Percentiles rank a stretch among this genome's conserved stretches.
phyloP scores from a whole-genome alignment of 2,329 filamentous ascomycete species.

The Huntiella decipiens region DNA sequence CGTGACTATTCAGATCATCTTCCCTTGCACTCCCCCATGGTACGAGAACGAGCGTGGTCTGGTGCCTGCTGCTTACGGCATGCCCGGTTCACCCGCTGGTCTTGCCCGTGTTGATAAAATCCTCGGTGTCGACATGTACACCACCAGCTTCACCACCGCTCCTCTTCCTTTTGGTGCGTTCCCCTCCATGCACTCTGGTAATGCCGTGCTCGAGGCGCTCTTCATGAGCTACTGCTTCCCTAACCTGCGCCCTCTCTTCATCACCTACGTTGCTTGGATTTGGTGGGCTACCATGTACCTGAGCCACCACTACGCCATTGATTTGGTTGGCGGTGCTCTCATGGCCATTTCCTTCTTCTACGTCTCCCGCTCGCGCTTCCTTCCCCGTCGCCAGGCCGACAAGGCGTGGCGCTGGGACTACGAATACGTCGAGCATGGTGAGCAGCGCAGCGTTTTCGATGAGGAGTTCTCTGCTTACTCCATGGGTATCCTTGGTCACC shows the following conservation, averaged over 20 bases:
- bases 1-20: conserved; percentile 71
- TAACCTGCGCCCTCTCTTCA: conserved; percentile 57
- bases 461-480: conserved; percentile 30
- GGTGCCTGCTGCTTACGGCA: conserved; percentile 79
- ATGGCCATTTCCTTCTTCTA: conserved; percentile 66
- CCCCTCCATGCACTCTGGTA: conserved; percentile 78
- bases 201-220: conserved; percentile 72
- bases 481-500: conserved; percentile 26
- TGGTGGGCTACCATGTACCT: conserved; percentile 99
- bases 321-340: conserved; percentile 71
- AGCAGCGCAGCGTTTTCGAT: conserved; percentile 18
- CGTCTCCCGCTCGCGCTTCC: conserved; percentile 57
- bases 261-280: conserved; percentile 75
- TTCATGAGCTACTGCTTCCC: conserved; percentile 93
- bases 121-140: conserved; percentile 85
- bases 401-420: conserved; percentile 90
- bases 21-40: conserved; percentile 91
- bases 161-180: conserved; percentile 91
- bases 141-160: conserved; percentile 73
- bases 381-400: conserved; percentile 65
- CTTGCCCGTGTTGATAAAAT: conserved; percentile 74
- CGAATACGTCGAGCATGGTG: conserved; percentile 72
- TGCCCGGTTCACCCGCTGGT: conserved; percentile 74
- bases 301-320: conserved; percentile 90
- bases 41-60: conserved; percentile 88